Conservation (phyloP, 2,329 filamentous ascomycete species). For the Pseudopyrenochaeta lycopersici region DNA sequence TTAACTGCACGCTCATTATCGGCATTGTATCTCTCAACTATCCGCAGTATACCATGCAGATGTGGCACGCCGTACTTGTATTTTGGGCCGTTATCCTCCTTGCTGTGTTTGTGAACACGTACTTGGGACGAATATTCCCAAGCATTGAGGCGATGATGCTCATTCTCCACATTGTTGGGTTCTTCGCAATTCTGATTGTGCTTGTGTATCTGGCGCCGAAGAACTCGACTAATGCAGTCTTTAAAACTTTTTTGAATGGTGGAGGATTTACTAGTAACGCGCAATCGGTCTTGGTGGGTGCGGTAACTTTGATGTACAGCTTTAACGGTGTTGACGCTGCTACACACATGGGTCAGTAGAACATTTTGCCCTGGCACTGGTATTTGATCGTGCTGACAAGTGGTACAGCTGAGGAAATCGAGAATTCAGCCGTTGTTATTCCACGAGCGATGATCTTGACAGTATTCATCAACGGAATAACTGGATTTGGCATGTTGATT, state of each 20-base stretch:
- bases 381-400: neutral
- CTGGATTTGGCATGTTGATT: slow-evolving; percentile 42
- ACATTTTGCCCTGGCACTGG: neutral
- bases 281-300: slow-evolving; percentile 44
- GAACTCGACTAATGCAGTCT: slow-evolving; percentile 37
- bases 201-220: slow-evolving; percentile 18
- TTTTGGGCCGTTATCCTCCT: slow-evolving; percentile 52
- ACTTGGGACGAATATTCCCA: slow-evolving; percentile 52
- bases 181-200: slow-evolving; percentile 57
- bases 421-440: slow-evolving; percentile 25
- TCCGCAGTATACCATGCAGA: slow-evolving; percentile 35
- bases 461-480: slow-evolving; percentile 40
- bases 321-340: slow-evolving; percentile 23
- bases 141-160: slow-evolving; percentile 55
- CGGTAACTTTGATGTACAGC: slow-evolving; percentile 40
- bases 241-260: slow-evolving; percentile 52
- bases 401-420: slow-evolving; percentile 29
- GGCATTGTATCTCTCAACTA: slow-evolving; percentile 7
- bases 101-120: slow-evolving; percentile 51
- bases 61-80: slow-evolving; percentile 59
- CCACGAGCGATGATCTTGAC: slow-evolving; percentile 46
- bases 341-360: slow-evolving; percentile 3
- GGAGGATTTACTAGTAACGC: slow-evolving; percentile 52
- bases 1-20: slow-evolving; percentile 12
- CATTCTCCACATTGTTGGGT: slow-evolving; percentile 57